A percentile compares a stretch with the other conserved stretches of the same genome.
phyloP scores from a whole-genome alignment of 2,329 filamentous ascomycete genomes.

The Exophiala alcalophila region DNA sequence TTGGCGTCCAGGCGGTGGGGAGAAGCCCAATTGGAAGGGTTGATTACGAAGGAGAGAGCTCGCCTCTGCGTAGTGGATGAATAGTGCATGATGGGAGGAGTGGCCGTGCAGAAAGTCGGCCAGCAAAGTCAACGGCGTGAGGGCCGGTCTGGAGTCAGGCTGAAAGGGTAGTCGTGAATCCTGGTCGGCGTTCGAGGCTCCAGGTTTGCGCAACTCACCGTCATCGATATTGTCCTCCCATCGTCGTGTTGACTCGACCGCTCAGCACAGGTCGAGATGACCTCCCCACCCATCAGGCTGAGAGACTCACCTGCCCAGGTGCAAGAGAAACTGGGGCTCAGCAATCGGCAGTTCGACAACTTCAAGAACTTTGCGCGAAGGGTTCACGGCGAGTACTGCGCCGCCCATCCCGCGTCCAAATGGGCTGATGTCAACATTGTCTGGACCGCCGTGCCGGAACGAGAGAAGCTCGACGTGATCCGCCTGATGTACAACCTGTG shows the following conservation, averaged over 20 bases:
- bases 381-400: constrained; percentile 23
- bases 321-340: constrained; percentile 22
- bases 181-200: not conserved
- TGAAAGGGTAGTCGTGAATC: constrained; percentile 10
- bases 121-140: constrained; percentile 14
- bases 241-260: constrained; percentile 2
- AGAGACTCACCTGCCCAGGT: constrained; percentile 23
- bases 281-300: constrained; percentile 22
- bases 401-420: constrained; percentile 21
- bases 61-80: constrained; percentile 12
- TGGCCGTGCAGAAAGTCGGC: constrained; percentile 12
- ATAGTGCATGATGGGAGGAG: constrained; percentile 11
- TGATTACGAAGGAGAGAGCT: constrained; percentile 6
- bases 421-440: constrained; percentile 24
- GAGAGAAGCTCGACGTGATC: constrained; percentile 20
- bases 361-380: constrained; percentile 25
- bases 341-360: constrained; percentile 22
- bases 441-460: constrained; percentile 24
- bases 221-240: constrained; percentile 9
- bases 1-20: constrained; percentile 16
- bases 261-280: constrained; percentile 21
- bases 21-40: constrained; percentile 19
- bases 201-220: constrained; percentile 8
- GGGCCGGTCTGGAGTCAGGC: constrained; percentile 12
- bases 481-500: constrained; percentile 22